Base-by-base conservation (phyloP, 768 basidiomycete genomes). In the Leccinum variicolor region DNA sequence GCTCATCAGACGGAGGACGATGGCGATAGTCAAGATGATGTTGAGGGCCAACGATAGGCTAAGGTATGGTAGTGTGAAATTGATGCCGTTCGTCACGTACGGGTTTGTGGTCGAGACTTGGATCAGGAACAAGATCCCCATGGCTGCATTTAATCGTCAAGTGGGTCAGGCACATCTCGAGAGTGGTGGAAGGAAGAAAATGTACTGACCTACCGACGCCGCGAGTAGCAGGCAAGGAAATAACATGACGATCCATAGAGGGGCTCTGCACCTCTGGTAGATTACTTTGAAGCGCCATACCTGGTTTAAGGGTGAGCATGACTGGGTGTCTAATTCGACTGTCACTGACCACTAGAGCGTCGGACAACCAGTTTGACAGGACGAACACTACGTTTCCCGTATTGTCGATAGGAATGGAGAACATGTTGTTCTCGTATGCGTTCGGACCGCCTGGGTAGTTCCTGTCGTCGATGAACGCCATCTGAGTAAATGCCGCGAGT, bases 1-100 rank as follows among this genome's bases (percentile, higher is more conserved):
- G 25, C 34, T 17, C 7, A 73, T 51, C 3, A 77, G 51, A 4
- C 74, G 72, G 5, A 54, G 31, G 0, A 49, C 48, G 28, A 49
- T 49, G n/a, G 26, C 26, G 14, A 73, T 43, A 2, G 77, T 74
- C 19, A 70, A 53, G 19, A 75, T 34, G 43, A 76, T 62, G 54
- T 76, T 77, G 10, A 74, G 54, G 0, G 62, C 64, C 21, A 75
- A 49, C 0, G 72, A 71, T 15, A 74, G 45, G 17, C 54, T 51
- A 43, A 67, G 62, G 43, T 74, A 76, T 0, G 75, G 61, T 15
- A 49, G 17, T 9, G 48, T 49, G 23, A n/a, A 49, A 8, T 49
- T 49, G n/a, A 49, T 49, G n/a, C n/a, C n/a, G 10, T 29, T 49
- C 17, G 48, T 49, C 10, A 11, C 17, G n/a, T 49, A 49, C 9